Base-by-base conservation (phyloP, 164 flowering plant species). In the Saururus chinensis region DNA sequence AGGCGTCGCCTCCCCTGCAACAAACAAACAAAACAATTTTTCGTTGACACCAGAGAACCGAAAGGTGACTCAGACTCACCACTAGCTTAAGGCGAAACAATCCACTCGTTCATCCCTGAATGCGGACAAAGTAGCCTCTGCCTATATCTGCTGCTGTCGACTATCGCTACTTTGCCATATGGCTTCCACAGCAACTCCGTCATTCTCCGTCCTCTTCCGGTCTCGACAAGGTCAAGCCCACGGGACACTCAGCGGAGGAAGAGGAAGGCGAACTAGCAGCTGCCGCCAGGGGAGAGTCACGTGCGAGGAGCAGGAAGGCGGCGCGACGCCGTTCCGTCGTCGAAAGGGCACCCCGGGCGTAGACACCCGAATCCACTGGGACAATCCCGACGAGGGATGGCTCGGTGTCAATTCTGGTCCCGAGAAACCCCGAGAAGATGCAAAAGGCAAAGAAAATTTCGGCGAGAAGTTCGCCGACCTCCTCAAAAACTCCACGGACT, bases 311-410 rank as follows among this genome's bases (percentile, higher is more conserved):
- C 49, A 16, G 26, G 66, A 21, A 14, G 58, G 24, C 8, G 52
- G 51, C 35, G 23, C 22, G 42, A 26, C 61, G 20, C 30, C 60
- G 53, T 49, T 49, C 56, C 30, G 58, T 30, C 69, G 56, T 16
- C 70, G 40, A 49, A 73, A 37, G 64, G 74, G 80, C 0, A 80
- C 83, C 1, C 89, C 96, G 0, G 96, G 84, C 19, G 87, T 78
- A 0, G 96, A 91, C 64, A 86, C 98, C 35, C 80, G 98, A 64
- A 85, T 91, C 57, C 98, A 91, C 60, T 91, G 96, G 93, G 89
- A 84, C 20, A 79, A 69, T 68, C 79, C 73, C 9, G 96, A 91
- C 19, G 98, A 91, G 60, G 98, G 98, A 0, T 91, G 98, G 98
- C 62, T 91, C 25, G 96, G 85, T 19, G 81, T 74, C 40, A 71